A percentile compares a stretch with the other conserved stretches of the same genome.
phyloP scores from a whole-genome alignment of 2,329 filamentous ascomycete species.

The Beauveria asiatica region DNA sequence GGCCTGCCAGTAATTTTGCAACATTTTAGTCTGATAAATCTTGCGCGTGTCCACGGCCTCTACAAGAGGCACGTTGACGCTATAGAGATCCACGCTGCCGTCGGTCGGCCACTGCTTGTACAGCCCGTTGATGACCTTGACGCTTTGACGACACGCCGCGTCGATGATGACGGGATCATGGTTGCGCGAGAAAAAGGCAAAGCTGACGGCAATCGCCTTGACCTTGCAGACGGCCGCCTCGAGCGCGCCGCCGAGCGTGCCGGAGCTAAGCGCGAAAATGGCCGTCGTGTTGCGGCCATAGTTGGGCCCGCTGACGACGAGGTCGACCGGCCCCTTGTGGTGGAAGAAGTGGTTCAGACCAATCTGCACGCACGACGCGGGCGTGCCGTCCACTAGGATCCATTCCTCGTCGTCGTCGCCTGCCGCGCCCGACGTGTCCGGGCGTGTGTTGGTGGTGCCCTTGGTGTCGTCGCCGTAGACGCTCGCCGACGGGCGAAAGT shows the following conservation, averaged over 20 bases:
- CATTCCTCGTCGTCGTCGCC: conserved; percentile 60
- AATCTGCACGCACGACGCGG: conserved; percentile 74
- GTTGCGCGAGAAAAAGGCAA: conserved; percentile 79
- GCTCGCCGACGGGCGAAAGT: conserved; percentile 58
- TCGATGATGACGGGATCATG: conserved; percentile 77
- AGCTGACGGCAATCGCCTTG: conserved; percentile 73
- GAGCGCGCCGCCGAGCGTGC: conserved; percentile 68
- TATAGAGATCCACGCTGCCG: conserved; percentile 70
- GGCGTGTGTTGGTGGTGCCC: conserved; percentile 53
- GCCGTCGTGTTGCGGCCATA: conserved; percentile 78
- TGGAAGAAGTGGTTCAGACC: conserved; percentile 73
- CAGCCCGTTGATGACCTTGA: conserved; percentile 72
- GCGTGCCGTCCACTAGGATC: conserved; percentile 74
- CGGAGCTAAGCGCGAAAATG: conserved; percentile 68
- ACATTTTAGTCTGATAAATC: conserved; percentile 73
- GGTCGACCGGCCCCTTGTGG: conserved; percentile 61
- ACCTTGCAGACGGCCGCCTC: conserved; percentile 65
- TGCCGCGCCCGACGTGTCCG: conserved; percentile 35
- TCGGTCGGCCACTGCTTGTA: conserved; percentile 63
- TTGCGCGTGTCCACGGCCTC: conserved; percentile 63
- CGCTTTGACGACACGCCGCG: conserved; percentile 64
- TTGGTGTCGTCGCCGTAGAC: conserved; percentile 39
- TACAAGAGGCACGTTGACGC: conserved; percentile 80
- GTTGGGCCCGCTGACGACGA: conserved; percentile 74
- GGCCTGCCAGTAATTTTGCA: conserved; percentile 85